Evolutionary conservation across 2,329 filamentous ascomycete species (phyloP), one percentile per base, ranked within the genome.

Genomic region (Aspergillus awamori): DNA sequence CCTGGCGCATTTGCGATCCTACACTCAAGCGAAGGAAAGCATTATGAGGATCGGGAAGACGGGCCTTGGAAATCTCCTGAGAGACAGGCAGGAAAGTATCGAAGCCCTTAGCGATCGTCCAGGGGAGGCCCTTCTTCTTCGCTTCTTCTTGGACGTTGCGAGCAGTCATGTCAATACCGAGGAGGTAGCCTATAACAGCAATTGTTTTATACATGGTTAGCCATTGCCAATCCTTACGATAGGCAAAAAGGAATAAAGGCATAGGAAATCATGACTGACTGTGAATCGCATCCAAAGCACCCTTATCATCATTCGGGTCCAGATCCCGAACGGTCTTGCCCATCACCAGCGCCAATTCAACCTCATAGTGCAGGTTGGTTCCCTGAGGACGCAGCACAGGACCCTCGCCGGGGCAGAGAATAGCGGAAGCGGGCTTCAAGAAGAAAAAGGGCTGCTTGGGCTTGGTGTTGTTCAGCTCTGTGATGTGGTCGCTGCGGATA

Each of bases 401-500:
- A 0, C 93, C 93, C 59, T 87, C 85, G 28, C 87, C 86, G 0
- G 92, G 92, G 22, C 90, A 84, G 4, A 98, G 85, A 69, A 99
- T 91, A 3, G 93, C 91, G 43, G 90, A 92, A 0, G 93, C 81
- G 1, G 95, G 95, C 84, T 99, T 99, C 69, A 98, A 86, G 85
- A 99, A 99, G 88, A 97, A 99, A 82, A 99, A 98, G 26, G 95
- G 95, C 79, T 97, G 93, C 77, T 95, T 96, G 54, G 95, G 95
- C 67, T 88, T 87, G 63, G 85, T 83, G 78, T 89, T 97, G 79
- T 93, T 93, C 69, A 99, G 86, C 82, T 99, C 95, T 65, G 89
- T 87, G 74, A 98, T 90, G 80, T 99, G 95, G 78, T 97, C 95
- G 72, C 92, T 95, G 72, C 39, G 56, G 26, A 43, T 28, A 48